A percentile compares a stretch with the other conserved stretches of the same genome.
Evolutionary conservation across 495 filamentous ascomycete species (phyloP).

Genomic region (Hypoxylon trugodes): DNA sequence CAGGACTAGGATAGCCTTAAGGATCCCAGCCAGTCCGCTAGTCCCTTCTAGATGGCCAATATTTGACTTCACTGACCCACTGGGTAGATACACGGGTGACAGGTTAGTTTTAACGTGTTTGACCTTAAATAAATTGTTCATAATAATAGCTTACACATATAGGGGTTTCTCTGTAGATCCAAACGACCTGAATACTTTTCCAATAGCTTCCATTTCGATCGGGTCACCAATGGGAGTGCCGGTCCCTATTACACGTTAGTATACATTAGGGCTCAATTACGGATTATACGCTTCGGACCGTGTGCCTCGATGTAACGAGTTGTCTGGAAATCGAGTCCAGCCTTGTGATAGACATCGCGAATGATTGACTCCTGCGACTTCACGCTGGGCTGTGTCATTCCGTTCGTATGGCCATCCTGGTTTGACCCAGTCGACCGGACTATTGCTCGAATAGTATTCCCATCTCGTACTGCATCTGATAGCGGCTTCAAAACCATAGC

Average conservation of each 20-base stretch:
- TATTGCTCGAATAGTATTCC: constrained; percentile 61
- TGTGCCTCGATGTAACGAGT: constrained; percentile 58
- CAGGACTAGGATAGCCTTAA: constrained; percentile 57
- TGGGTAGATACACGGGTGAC: too few species aligned
- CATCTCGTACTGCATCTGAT: constrained; percentile 50
- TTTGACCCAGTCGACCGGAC: constrained; percentile 61
- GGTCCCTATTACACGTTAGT: too few species aligned
- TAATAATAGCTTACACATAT: too few species aligned
- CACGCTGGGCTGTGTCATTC: constrained; percentile 56
- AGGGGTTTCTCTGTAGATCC: not conserved
- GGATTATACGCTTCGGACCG: too few species aligned
- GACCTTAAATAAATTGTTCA: too few species aligned
- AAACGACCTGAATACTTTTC: not conserved
- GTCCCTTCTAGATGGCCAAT: constrained; percentile 61
- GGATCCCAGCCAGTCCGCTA: constrained; percentile 57
- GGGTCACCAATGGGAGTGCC: constrained; percentile 61
- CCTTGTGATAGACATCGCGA: constrained; percentile 52
- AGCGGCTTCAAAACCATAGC: constrained; percentile 62
- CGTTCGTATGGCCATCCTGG: constrained; percentile 56
- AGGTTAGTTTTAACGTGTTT: too few species aligned
- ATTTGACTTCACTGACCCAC: constrained; percentile 60
- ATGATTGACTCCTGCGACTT: constrained; percentile 62
- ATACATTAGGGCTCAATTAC: too few species aligned
- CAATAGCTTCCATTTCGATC: constrained; percentile 40
- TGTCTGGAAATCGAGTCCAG: constrained; percentile 51